phyloP scores from a whole-genome alignment of 1,284 basidiomycete species.

The Ganoderma lucidum region DNA sequence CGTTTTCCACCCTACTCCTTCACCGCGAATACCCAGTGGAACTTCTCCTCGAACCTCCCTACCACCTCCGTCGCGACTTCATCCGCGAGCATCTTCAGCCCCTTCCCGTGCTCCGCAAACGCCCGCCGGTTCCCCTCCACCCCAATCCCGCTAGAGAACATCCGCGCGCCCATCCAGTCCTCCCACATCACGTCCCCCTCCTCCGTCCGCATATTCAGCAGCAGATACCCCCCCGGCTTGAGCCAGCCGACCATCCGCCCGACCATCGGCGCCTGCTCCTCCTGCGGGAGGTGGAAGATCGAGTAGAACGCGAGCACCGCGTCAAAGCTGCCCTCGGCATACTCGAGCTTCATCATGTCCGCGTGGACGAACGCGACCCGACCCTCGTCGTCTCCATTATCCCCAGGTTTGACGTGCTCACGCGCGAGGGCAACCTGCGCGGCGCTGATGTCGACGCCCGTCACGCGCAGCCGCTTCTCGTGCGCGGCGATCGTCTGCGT shows the following conservation, averaged over 20 bases:
- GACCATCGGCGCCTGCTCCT: constrained; percentile 9
- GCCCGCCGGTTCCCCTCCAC: constrained; percentile 8
- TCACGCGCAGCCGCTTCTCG: background rate
- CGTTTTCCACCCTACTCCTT: background rate
- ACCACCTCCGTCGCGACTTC: constrained; percentile 7
- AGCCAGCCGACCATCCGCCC: constrained; percentile 1
- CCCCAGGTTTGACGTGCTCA: background rate
- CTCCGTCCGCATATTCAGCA: constrained; percentile 8
- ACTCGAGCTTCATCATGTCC: constrained; percentile 7
- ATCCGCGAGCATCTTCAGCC: constrained; percentile 3
- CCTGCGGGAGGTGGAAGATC: constrained; percentile 8
- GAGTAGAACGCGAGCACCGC: constrained; percentile 7
- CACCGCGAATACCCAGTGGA: constrained; percentile 10
- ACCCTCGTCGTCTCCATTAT: background rate
- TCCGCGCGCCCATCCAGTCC: constrained; percentile 12
- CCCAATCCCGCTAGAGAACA: constrained; percentile 5
- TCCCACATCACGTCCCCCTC: background rate
- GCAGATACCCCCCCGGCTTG: background rate
- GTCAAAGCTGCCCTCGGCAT: constrained; percentile 2
- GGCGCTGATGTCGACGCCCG: constrained; percentile 7
- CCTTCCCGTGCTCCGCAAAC: constrained; percentile 6
- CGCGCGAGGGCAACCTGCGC: constrained; percentile 4
- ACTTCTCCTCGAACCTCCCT: constrained; percentile 3
- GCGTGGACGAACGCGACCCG: constrained; percentile 2
- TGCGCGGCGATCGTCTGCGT: constrained; percentile 4